Conservation (phyloP, 2,329 filamentous ascomycete genomes). For the Diaporthe aspalathi region DNA sequence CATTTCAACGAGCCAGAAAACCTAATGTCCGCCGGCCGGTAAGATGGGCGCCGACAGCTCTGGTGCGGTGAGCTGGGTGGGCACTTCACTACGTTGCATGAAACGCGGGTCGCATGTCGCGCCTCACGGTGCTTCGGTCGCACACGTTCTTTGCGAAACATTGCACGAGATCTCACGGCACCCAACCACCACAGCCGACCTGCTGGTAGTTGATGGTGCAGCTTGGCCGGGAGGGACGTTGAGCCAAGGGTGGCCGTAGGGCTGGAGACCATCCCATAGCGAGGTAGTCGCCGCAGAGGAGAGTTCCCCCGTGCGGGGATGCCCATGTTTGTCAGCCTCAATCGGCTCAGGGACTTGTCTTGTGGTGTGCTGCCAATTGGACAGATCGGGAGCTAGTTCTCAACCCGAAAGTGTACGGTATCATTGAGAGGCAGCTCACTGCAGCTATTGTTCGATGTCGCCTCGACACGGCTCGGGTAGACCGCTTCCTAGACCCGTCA, state of each 20-base stretch:
- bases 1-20: not conserved
- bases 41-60: not conserved
- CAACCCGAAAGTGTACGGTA: not conserved
- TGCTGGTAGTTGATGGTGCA: conserved; percentile 25
- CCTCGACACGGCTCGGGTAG: conserved; percentile 18
- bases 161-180: conserved; percentile 18
- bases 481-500: not conserved
- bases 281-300: conserved; percentile 16
- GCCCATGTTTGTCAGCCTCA: conserved; percentile 31
- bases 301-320: conserved; percentile 28
- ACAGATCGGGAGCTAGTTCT: conserved; percentile 1
- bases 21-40: not conserved
- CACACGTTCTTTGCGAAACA: conserved; percentile 13
- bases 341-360: conserved; percentile 8
- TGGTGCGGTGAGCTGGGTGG: not conserved
- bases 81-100: not conserved
- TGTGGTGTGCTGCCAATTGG: conserved; percentile 7
- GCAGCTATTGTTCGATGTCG: not conserved
- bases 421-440: not conserved
- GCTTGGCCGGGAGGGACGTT: conserved; percentile 11
- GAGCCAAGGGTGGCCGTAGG: conserved; percentile 29
- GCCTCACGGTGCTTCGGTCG: not conserved
- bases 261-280: conserved; percentile 16
- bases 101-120: not conserved
- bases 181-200: not conserved